Conservation (phyloP, 2,329 filamentous ascomycete genomes). For the Metarhizium brunneum region DNA sequence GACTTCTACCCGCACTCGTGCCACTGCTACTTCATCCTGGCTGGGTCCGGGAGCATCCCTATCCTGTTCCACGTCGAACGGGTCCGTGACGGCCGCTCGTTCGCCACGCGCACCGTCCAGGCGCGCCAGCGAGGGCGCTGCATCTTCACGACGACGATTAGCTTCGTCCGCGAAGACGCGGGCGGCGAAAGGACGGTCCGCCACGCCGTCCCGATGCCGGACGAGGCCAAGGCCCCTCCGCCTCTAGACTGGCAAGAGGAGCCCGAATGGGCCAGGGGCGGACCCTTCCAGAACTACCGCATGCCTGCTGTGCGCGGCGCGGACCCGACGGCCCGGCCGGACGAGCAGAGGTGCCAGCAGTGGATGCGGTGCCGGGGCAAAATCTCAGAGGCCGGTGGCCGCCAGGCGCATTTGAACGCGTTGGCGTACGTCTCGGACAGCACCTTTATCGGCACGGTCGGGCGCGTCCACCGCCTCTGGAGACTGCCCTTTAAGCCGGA, state of each 20-base stretch:
- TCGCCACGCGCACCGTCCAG: conserved; percentile 91
- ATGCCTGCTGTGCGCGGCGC: conserved; percentile 29
- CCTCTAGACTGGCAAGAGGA: conserved; percentile 33
- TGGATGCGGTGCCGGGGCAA: conserved; percentile 68
- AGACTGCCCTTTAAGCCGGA: conserved; percentile 51
- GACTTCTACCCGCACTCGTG: conserved; percentile 86
- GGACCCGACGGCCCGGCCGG: conserved; percentile 39
- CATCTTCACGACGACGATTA: conserved; percentile 94
- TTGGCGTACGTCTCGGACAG: conserved; percentile 89
- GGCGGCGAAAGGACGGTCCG: conserved; percentile 44
- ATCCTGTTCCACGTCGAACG: conserved; percentile 93
- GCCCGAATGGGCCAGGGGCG: conserved; percentile 39
- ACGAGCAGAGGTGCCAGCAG: conserved; percentile 58
- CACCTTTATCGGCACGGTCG: conserved; percentile 86
- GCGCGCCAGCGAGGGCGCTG: conserved; percentile 77
- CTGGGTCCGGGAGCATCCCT: conserved; percentile 74
- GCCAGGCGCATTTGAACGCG: conserved; percentile 74
- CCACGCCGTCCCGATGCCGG: conserved; percentile 56
- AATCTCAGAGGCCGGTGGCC: conserved; percentile 65
- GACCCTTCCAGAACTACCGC: conserved; percentile 37
- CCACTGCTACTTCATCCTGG: conserved; percentile 98
- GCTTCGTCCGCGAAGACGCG: conserved; percentile 63
- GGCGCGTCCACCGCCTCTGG: conserved; percentile 72
- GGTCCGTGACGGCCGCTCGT: conserved; percentile 82
- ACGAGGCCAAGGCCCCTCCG: conserved; percentile 25